Evolutionary conservation across 768 basidiomycete species (phyloP).

Genomic region (Stropharia rugosoannulata): DNA sequence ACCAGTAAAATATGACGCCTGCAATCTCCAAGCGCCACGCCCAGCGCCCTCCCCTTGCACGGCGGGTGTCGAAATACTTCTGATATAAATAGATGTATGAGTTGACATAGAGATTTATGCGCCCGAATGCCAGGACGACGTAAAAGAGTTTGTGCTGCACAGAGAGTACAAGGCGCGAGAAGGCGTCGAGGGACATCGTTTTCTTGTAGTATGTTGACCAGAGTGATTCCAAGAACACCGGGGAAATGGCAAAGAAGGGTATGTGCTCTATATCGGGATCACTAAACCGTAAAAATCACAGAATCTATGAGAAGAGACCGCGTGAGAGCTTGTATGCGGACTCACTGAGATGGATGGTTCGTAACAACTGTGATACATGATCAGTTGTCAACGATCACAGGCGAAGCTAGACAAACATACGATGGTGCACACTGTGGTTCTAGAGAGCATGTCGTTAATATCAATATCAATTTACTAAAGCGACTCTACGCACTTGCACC

Average conservation of each 20-base stretch:
- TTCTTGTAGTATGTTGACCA: constrained; percentile 97
- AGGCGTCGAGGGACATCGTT: constrained; percentile 73
- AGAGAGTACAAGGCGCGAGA: constrained; percentile 64
- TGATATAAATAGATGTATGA: constrained; percentile 77
- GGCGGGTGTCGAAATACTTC: constrained; percentile 62
- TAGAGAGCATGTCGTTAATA: constrained; percentile 23
- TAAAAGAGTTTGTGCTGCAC: constrained; percentile 94
- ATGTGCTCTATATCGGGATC: constrained; percentile 87
- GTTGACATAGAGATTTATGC: constrained; percentile 92
- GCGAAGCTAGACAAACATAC: constrained; percentile 47
- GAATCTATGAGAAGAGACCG: not conserved
- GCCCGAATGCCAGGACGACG: constrained; percentile 84
- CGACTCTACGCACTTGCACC: constrained; percentile 78
- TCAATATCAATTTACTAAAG: constrained; percentile 5
- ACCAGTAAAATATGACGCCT: constrained; percentile 83
- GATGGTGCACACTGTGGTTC: constrained; percentile 96
- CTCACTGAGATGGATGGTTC: constrained; percentile 95
- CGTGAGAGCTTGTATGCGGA: not conserved
- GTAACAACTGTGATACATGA: constrained; percentile 67
- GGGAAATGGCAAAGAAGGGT: constrained; percentile 93
- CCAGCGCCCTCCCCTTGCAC: constrained; percentile 71
- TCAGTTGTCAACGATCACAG: constrained; percentile 10
- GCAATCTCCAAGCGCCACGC: constrained; percentile 75
- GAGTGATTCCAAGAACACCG: constrained; percentile 79
- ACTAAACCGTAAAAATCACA: constrained; percentile 33